Conservation (phyloP, 78 protist species). For the Dictyostelium capitatum region DNA sequence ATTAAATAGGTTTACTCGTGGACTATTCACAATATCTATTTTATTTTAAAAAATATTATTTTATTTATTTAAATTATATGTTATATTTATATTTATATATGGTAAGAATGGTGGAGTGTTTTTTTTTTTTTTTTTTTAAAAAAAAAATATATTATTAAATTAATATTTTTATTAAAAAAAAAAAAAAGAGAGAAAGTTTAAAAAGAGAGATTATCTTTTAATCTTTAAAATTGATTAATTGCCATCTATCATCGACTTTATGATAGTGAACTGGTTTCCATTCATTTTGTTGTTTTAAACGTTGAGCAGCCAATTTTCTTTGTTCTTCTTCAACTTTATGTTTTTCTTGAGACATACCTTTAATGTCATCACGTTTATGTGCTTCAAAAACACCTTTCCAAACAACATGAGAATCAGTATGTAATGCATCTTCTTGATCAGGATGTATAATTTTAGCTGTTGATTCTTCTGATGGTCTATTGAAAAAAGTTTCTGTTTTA, state of each 20-base stretch:
- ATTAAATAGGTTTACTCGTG: too few relatives aligned
- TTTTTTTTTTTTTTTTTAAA: too few relatives aligned
- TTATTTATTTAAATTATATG: too few relatives aligned
- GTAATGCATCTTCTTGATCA: background rate
- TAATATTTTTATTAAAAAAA: too few relatives aligned
- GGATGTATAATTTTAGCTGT: background rate
- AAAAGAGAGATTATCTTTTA: too few relatives aligned
- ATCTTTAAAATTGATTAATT: constrained; percentile 20
- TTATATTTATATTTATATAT: too few relatives aligned
- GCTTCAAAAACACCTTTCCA: constrained; percentile 69
- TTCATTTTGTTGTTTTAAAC: constrained; percentile 20
- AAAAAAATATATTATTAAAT: too few relatives aligned
- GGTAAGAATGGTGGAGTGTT: too few relatives aligned
- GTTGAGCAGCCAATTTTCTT: constrained; percentile 54
- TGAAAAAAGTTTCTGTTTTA: constrained; percentile 17
- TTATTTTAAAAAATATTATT: too few relatives aligned
- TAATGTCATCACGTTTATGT: background rate
- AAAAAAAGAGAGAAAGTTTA: too few relatives aligned
- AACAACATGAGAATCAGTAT: constrained; percentile 23
- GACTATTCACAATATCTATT: too few relatives aligned
- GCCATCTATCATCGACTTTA: constrained; percentile 37
- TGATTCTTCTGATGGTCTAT: background rate
- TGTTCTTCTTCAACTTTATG: constrained; percentile 71
- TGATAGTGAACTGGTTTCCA: constrained; percentile 59
- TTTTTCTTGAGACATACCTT: constrained; percentile 34